Evolutionary conservation across 352 stramenopile species (phyloP).

Genomic region (Phytophthora tubulina): DNA sequence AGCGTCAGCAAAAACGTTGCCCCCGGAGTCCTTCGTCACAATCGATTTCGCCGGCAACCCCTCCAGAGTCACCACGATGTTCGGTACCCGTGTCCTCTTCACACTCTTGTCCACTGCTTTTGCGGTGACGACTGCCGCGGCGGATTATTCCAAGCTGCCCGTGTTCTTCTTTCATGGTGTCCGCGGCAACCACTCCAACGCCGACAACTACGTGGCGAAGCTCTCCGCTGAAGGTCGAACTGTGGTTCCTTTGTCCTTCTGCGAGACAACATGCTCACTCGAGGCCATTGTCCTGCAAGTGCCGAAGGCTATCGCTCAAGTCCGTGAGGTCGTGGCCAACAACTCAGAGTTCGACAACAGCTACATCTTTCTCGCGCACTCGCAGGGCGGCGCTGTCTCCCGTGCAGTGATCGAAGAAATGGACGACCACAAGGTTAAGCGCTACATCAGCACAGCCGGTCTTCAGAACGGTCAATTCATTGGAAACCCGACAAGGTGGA

Average conservation of each 20-base stretch:
- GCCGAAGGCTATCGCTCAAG: constrained; percentile 40
- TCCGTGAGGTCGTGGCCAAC: constrained; percentile 36
- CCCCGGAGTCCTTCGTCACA: not conserved
- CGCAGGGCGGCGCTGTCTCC: constrained; percentile 43
- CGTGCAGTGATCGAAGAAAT: constrained; percentile 57
- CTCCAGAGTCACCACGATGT: constrained; percentile 23
- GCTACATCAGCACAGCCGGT: constrained; percentile 48
- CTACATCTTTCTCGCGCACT: constrained; percentile 58
- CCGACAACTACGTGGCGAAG: constrained; percentile 34
- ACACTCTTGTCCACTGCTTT: constrained; percentile 17
- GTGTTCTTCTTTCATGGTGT: constrained; percentile 59
- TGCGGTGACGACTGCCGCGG: constrained; percentile 2
- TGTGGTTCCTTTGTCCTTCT: constrained; percentile 47
- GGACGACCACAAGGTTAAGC: constrained; percentile 59
- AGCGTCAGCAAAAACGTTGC: no score
- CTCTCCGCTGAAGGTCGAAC: constrained; percentile 39
- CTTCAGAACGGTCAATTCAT: constrained; percentile 59
- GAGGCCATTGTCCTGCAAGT: constrained; percentile 43
- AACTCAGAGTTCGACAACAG: constrained; percentile 40
- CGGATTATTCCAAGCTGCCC: constrained; percentile 36
- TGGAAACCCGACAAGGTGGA: constrained; percentile 41
- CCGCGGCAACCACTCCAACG: constrained; percentile 18
- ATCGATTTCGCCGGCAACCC: constrained; percentile 5
- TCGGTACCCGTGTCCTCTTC: constrained; percentile 5
- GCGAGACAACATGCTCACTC: constrained; percentile 36